These are phyloP conservation scores for Blechomonas ayalai DNA, from an alignment of 208 protist genomes.

Conservation along the genomic window DNA sequence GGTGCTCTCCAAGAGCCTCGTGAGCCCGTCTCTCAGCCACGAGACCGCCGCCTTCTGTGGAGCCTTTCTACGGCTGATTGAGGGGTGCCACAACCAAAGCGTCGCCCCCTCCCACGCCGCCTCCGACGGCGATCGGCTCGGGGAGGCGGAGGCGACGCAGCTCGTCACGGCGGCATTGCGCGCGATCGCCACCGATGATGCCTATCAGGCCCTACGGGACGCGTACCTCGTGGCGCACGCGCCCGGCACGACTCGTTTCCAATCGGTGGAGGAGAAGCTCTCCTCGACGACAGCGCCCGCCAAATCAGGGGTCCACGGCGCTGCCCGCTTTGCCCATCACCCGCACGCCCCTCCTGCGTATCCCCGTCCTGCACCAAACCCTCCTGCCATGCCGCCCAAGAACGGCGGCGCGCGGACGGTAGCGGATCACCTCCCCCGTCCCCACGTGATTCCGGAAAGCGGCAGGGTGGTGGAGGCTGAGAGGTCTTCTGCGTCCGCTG, in stretches of 20 bases:
- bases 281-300: slow-evolving; percentile 4
- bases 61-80: slow-evolving; percentile 40
- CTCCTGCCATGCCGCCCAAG: too few species aligned
- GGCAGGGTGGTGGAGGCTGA: neutral
- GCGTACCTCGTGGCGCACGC: slow-evolving; percentile 21
- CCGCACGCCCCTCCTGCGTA: neutral
- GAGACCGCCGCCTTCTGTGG: slow-evolving; percentile 62
- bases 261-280: slow-evolving; percentile 9
- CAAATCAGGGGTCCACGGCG: neutral
- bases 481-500: slow-evolving; percentile 1
- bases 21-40: slow-evolving; percentile 32
- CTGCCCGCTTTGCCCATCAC: neutral
- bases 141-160: slow-evolving; percentile 25
- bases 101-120: neutral
- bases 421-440: neutral
- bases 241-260: slow-evolving; percentile 7
- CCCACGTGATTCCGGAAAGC: neutral
- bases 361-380: neutral
- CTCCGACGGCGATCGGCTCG: neutral
- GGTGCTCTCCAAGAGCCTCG: slow-evolving; percentile 32
- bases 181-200: slow-evolving; percentile 14
- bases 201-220: slow-evolving; percentile 30
- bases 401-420: too few species aligned
- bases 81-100: slow-evolving; percentile 13
- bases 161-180: slow-evolving; percentile 17